Evolutionary conservation across 306 rosid species (phyloP).

Genomic region (Glycine tomentella): DNA sequence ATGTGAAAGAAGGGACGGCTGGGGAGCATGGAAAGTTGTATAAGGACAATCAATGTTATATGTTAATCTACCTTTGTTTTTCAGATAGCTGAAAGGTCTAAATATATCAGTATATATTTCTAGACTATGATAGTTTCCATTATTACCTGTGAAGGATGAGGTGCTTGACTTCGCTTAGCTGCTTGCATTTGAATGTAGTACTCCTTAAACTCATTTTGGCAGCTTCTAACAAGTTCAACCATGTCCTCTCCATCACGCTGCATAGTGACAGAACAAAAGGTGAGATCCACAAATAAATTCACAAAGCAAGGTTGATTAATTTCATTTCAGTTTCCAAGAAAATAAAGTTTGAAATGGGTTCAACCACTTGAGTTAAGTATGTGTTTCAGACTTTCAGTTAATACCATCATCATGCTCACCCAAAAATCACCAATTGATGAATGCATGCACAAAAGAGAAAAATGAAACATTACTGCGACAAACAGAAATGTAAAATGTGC

Average conservation of each 20-base stretch:
- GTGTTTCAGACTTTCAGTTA: not conserved
- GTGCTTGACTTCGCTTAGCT: slow-evolving; percentile 92
- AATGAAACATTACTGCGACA: not conserved
- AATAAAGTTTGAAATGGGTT: slow-evolving; percentile 13
- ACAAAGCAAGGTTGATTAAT: slow-evolving; percentile 32
- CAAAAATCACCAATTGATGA: slow-evolving; percentile 18
- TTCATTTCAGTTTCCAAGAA: slow-evolving; percentile 43
- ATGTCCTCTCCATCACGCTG: slow-evolving; percentile 96
- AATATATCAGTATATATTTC: slow-evolving; percentile 26
- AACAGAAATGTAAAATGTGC: slow-evolving; percentile 5
- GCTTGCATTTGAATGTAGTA: slow-evolving; percentile 98
- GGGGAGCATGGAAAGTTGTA: not conserved
- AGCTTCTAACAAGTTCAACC: slow-evolving; percentile 78
- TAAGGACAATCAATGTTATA: slow-evolving; percentile 5
- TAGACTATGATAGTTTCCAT: slow-evolving; percentile 4
- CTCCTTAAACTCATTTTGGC: slow-evolving; percentile 86
- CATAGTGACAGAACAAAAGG: slow-evolving; percentile 35
- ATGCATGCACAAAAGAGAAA: slow-evolving; percentile 10
- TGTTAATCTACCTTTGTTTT: slow-evolving; percentile 5
- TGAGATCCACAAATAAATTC: slow-evolving; percentile 24
- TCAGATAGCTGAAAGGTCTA: slow-evolving; percentile 28
- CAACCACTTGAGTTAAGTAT: not conserved
- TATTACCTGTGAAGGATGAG: slow-evolving; percentile 90
- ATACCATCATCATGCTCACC: slow-evolving; percentile 22
- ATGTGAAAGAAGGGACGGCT: not conserved